phyloP scores from a whole-genome alignment of 1,284 basidiomycete species.

The Leccinum pallidistipes region DNA sequence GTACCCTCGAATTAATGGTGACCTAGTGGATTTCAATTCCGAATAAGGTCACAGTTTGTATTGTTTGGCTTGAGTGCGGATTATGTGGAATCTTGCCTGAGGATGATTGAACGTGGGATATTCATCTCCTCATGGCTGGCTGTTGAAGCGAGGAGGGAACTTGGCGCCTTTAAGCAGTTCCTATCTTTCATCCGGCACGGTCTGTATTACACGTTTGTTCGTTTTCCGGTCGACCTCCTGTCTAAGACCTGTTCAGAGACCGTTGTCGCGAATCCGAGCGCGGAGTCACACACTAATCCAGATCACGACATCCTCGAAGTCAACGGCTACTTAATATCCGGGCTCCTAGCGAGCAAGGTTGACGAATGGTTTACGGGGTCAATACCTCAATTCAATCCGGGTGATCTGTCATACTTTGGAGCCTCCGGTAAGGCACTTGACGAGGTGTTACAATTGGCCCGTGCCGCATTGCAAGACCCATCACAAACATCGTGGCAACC shows the following conservation, averaged over 20 bases:
- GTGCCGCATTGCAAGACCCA: constrained; percentile 45
- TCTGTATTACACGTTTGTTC: constrained; percentile 36
- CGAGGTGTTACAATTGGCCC: constrained; percentile 48
- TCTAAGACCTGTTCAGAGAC: constrained; percentile 36
- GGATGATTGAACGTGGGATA: constrained; percentile 54
- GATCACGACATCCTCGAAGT: constrained; percentile 78
- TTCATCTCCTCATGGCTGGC: constrained; percentile 68
- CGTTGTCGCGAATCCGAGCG: constrained; percentile 40
- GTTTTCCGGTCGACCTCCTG: constrained; percentile 17
- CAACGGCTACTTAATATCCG: constrained; percentile 73
- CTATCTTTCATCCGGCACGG: constrained; percentile 76
- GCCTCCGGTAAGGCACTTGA: constrained; percentile 39
- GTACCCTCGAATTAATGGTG: constrained; percentile 28
- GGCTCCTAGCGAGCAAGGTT: constrained; percentile 65
- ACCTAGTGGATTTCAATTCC: constrained; percentile 18
- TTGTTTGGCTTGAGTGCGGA: constrained; percentile 52
- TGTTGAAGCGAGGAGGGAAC: constrained; percentile 60
- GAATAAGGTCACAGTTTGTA: constrained; percentile 47
- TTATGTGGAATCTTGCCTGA: constrained; percentile 53
- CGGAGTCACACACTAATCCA: constrained; percentile 48
- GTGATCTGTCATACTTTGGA: constrained; percentile 52
- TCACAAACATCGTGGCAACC: constrained; percentile 43
- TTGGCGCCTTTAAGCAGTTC: constrained; percentile 72
- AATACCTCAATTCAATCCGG: constrained; percentile 54
- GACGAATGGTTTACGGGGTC: constrained; percentile 78